These are phyloP conservation scores for Huntiella bhutanensis DNA, from an alignment of 2,329 filamentous ascomycete genomes.

Conservation along the genomic window DNA sequence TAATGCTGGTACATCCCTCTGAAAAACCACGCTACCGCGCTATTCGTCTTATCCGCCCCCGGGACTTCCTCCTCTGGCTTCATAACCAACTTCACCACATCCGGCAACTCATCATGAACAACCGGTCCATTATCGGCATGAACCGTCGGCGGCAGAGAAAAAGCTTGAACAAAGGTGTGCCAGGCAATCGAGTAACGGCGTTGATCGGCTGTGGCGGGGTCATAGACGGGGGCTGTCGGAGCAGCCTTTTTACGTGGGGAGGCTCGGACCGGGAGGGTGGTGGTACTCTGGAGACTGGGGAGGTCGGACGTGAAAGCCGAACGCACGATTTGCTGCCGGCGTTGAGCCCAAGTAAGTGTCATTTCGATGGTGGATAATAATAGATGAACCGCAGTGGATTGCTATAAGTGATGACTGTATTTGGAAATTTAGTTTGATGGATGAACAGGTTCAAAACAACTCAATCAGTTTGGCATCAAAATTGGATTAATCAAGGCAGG, in stretches of 20 bases:
- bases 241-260: constrained; percentile 7
- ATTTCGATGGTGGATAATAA: background rate
- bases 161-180: constrained; percentile 39
- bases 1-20: constrained; percentile 43
- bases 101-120: constrained; percentile 28
- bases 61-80: constrained; percentile 28
- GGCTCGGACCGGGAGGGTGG: constrained; percentile 6
- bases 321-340: constrained; percentile 31
- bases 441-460: no score
- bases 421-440: constrained; percentile 1
- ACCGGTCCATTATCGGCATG: constrained; percentile 33
- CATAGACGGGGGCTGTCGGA: background rate
- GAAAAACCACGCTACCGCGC: constrained; percentile 40
- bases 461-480: no score
- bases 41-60: constrained; percentile 31
- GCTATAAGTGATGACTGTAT: background rate
- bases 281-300: constrained; percentile 16
- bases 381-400: no score
- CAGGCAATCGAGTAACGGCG: constrained; percentile 41
- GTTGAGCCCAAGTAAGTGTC: constrained; percentile 15
- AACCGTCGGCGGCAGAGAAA: constrained; percentile 38
- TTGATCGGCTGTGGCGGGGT: constrained; percentile 25
- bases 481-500: no score
- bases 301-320: constrained; percentile 36
- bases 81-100: constrained; percentile 34